Evolutionary conservation across 352 stramenopile species (phyloP).

Genomic region (Phytopythium sindhum): DNA sequence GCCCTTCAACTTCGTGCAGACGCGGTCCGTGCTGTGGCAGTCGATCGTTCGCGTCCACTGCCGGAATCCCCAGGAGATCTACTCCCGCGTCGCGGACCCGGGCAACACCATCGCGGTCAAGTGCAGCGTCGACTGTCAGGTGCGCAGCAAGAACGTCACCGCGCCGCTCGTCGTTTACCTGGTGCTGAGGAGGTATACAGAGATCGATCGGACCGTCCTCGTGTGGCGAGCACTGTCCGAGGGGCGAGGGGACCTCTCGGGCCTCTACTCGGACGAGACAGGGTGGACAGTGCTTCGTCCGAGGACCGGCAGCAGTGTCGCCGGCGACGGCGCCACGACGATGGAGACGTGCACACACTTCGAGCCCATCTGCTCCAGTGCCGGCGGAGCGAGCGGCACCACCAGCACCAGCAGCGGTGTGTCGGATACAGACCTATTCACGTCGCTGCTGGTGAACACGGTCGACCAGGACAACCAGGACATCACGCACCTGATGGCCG

Average conservation of each 20-base stretch:
- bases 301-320: constrained; percentile 5
- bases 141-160: neutral
- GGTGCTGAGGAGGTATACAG: constrained; percentile 27
- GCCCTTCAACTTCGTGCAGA: constrained; percentile 19
- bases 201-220: constrained; percentile 33
- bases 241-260: constrained; percentile 26
- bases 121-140: constrained; percentile 15
- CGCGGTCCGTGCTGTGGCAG: constrained; percentile 14
- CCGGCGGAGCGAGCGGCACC: neutral
- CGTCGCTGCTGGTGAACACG: constrained; percentile 7
- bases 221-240: constrained; percentile 43
- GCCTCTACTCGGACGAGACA: constrained; percentile 45
- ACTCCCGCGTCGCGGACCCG: constrained; percentile 12
- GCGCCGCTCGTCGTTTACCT: constrained; percentile 15
- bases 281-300: constrained; percentile 27
- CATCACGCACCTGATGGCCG: constrained; percentile 10
- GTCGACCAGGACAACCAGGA: constrained; percentile 11
- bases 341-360: constrained; percentile 11
- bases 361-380: constrained; percentile 4
- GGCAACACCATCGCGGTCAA: constrained; percentile 24
- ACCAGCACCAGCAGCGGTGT: too few relatives aligned
- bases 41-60: constrained; percentile 13
- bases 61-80: constrained; percentile 16
- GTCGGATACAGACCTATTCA: constrained; percentile 6
- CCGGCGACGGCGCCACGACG: constrained; percentile 1